phyloP scores from a whole-genome alignment of 345 rosid species.

The Eucalyptus coolabah region DNA sequence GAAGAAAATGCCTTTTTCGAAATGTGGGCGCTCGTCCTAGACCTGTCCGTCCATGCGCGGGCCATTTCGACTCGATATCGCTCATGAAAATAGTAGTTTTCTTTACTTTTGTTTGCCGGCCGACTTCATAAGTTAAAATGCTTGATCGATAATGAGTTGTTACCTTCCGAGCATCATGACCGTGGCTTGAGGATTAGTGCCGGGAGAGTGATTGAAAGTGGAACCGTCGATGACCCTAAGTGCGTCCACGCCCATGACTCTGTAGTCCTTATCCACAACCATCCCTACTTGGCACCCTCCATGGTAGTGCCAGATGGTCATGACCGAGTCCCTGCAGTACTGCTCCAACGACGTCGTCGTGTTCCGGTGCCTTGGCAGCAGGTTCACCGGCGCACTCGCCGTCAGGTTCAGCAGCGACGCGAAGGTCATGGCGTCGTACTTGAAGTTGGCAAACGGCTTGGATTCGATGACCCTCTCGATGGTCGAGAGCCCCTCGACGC shows the following conservation, averaged over 20 bases:
- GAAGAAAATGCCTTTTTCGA: background rate
- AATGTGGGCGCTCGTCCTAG: background rate
- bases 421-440: slow-evolving; percentile 3
- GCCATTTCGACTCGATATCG: background rate
- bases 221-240: slow-evolving; percentile 64
- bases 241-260: slow-evolving; percentile 49
- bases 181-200: slow-evolving; percentile 96
- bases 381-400: slow-evolving; percentile 31
- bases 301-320: slow-evolving; percentile 93
- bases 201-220: slow-evolving; percentile 61
- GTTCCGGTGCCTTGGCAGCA: slow-evolving; percentile 45
- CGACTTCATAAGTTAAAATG: background rate
- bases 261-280: slow-evolving; percentile 65
- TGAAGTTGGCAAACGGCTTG: slow-evolving; percentile 12
- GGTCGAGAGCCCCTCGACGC: slow-evolving; percentile 18
- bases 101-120: background rate
- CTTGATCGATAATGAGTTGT: background rate
- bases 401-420: slow-evolving; percentile 10
- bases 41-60: background rate
- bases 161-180: slow-evolving; percentile 99
- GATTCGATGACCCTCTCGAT: slow-evolving; percentile 16
- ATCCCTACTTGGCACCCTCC: slow-evolving; percentile 81
- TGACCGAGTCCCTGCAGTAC: slow-evolving; percentile 68
- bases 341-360: slow-evolving; percentile 45
- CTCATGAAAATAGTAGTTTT: background rate